Evolutionary conservation across 2,329 filamentous ascomycete species (phyloP).

Genomic region (Cercospora sesami): DNA sequence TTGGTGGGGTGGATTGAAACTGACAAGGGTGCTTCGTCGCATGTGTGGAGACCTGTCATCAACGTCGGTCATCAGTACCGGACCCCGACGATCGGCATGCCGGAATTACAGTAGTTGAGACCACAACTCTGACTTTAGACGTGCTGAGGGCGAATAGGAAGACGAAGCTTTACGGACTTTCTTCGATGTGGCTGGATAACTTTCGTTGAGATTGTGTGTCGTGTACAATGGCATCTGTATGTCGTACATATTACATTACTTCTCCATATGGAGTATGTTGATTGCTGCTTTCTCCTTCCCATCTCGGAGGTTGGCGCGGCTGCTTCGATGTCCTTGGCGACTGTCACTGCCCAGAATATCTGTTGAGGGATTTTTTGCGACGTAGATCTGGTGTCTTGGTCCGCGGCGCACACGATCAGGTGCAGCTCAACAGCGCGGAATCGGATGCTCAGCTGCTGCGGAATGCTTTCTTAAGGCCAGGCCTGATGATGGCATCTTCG

Average conservation of each 20-base stretch:
- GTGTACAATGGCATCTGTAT: background rate
- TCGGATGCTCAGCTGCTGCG: background rate
- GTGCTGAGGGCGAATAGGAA: background rate
- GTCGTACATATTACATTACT: conserved; percentile 7
- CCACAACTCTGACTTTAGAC: background rate
- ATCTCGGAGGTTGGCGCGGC: background rate
- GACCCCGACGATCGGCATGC: background rate
- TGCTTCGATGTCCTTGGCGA: background rate
- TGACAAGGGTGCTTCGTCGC: background rate
- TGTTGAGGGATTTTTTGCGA: background rate
- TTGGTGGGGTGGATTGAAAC: background rate
- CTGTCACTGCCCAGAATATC: background rate
- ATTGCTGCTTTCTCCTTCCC: background rate
- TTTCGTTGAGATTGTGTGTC: background rate
- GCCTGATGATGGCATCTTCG: background rate
- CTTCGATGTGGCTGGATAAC: background rate
- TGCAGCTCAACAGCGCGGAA: background rate
- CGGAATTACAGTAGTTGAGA: background rate
- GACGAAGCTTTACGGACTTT: background rate
- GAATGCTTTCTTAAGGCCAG: background rate
- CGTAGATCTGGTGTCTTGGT: background rate
- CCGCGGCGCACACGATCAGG: background rate
- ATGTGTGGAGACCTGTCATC: background rate
- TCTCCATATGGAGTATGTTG: background rate
- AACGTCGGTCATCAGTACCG: background rate